Base-by-base conservation (phyloP, 2,329 filamentous ascomycete species). In the Fusarium compactum region DNA sequence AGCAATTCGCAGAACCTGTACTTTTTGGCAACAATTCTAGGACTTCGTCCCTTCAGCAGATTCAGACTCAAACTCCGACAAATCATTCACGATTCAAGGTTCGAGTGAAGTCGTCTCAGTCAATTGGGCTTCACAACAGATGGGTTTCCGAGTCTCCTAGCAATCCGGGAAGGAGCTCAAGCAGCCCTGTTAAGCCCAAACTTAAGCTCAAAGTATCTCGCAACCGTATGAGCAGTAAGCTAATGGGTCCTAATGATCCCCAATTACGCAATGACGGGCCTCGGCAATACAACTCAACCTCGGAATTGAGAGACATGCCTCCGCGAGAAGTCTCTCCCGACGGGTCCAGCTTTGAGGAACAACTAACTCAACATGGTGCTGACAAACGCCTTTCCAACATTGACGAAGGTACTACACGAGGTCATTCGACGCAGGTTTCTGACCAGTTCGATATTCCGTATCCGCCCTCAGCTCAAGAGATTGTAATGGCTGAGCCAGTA, bases 361-460 rank as follows among this genome's bases (percentile, higher is more conserved):
- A 60, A 29, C 20, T 72, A n/a, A 41, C 53, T 14, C 50, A 50
- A n/a, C 12, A 58, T 30, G 59, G 63, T 25, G 27, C 48, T 30
- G 60, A 57, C 6, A 52, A 58, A 34, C 58, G 30, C 18, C 29
- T 60, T 43, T 62, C 58, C 43, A 59, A 47, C 18, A 66, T 65
- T 45, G 51, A 70, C 29, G 62, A 68, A 56, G 59, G 50, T 44
- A 53, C 47, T 44, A 50, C 40, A 15, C 43, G 32, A n/a, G 58
- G 70, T 18, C 59, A 53, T 38, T 75, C 73, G 3, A 63, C 68
- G 9, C 71, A 70, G 40, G 51, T 70, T 24, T 79, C 79, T 15
- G 77, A 81, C 27, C 79, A 79, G 43, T 80, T 81, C 56, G 78
- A 79, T 45, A 78, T 81, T 55, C 59, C 74, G 15, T 79, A 78